Evolutionary conservation across 768 basidiomycete genomes (phyloP).

Genomic region (Lactarius pseudohatsudake): DNA sequence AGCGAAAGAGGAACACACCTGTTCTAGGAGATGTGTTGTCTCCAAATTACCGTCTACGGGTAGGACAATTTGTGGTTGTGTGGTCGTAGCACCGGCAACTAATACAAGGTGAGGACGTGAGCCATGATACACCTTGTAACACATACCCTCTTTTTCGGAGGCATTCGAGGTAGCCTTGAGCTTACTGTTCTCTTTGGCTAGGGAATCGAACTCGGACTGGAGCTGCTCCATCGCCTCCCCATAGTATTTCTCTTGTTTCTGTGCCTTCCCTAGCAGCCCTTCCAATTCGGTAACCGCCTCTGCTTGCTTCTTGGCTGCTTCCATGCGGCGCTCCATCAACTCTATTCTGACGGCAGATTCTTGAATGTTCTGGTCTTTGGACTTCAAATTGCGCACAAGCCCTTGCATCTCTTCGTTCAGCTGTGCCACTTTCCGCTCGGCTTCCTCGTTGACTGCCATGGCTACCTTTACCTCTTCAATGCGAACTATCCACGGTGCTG

Average conservation of each 20-base stretch:
- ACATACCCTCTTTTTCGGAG: conserved; percentile 72
- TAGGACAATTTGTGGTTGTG: conserved; percentile 57
- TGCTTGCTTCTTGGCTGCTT: conserved; percentile 86
- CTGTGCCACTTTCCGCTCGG: conserved; percentile 82
- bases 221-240: conserved; percentile 94
- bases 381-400: conserved; percentile 77
- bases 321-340: conserved; percentile 90
- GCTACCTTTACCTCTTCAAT: conserved; percentile 80
- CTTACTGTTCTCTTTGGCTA: conserved; percentile 87
- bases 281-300: conserved; percentile 84
- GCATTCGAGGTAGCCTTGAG: conserved; percentile 65
- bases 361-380: conserved; percentile 88
- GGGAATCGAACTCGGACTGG: conserved; percentile 79
- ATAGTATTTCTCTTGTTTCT: conserved; percentile 86
- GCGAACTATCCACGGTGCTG: conserved; percentile 82
- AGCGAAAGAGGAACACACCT: conserved; percentile 47
- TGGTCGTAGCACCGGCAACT: conserved; percentile 49
- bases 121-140: not conserved
- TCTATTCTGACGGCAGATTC: conserved; percentile 92
- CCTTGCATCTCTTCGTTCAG: conserved; percentile 90
- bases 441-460: conserved; percentile 85
- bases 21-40: conserved; percentile 84
- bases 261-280: conserved; percentile 70
- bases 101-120: conserved; percentile 20
- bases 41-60: conserved; percentile 81